Evolutionary conservation across 805 yeast genomes (phyloP), one percentile per base, ranked within the genome.

Genomic region (Cyberlindnera mississippiensis): DNA sequence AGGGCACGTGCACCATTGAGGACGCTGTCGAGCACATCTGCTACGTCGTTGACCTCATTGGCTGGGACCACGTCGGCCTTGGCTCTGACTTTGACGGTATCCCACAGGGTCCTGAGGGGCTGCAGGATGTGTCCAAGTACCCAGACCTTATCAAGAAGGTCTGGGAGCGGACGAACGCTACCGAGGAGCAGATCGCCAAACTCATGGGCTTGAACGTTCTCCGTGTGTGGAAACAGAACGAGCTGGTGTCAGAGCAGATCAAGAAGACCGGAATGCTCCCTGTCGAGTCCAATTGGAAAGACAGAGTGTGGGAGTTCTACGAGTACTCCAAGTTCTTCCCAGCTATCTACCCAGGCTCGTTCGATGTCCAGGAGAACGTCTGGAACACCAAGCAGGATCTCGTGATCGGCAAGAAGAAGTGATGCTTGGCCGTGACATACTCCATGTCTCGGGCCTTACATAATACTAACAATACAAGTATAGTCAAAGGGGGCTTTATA

Each of bases 41-140:
- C 32, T 64, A 74, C 48, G 59, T 72, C 22, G 68, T 70, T 22
- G 54, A 68, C 14, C 48, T 67, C 7, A 66, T 72, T 19, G 78
- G 78, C 2, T 73, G 76, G 77, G 72, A 69, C 19, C 72, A 70
- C 50, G 76, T 73, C 33, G 75, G 74, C 0, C 57, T 73, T 4
- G 80, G 80, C 1, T 65, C 72, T 4, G 80, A 75, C 53, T 74
- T 73, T 48, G 80, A 75, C 51, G 80, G 79, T 12, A 73, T 73
- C 38, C 71, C 72, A 15, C 53, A 42, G 6, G 75, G 71, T 4
- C 79, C 80, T 6, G 51, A 44, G 14, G 80, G 78, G 0, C 54
- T 75, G n/a, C 78, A 75, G 51, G 78, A 75, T 49, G 78, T 73
- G 1, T 72, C 78, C 11, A 75, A 74, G 50, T 75, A 75, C 48